Base-by-base conservation (phyloP, 177 flowering plant genomes). In the Vitis hybrid region DNA sequence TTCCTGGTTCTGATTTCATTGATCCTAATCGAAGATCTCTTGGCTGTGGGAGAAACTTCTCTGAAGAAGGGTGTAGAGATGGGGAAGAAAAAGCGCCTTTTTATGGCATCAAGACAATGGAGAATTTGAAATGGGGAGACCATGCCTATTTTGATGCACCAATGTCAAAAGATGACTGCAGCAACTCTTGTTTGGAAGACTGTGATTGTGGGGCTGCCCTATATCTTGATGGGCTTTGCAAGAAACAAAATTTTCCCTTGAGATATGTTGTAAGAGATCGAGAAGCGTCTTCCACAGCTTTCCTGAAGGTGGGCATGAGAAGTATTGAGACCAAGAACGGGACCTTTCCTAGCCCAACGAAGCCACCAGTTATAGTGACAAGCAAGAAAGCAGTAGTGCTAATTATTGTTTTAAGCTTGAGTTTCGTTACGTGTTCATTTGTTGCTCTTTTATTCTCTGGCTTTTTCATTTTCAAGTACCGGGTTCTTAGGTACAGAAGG, bases 131-230 rank as follows among this genome's bases (percentile, higher is more conserved):
- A 1, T 78, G 61, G 75, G 63, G 15, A 11, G 78, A 73, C 9
- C 1, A 0, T 26, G 60, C 80, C 5, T 81, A 81, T 48, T 52
- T n/a, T 15, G 6, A 7, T 17, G 26, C 52, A 13, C 8, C 26
- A 15, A n/a, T 58, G 23, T 3, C 12, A 5, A 34, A 61, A 65
- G 76, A 73, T 50, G 72, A 55, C 6, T 81, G 84, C 68, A 40
- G 34, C 34, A 57, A 52, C 8, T 65, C 78, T 18, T 81, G 84
- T 58, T 60, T 76, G 63, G 74, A 73, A 21, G 84, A 81, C 21
- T 76, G 78, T 23, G 13, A 62, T 9, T 78, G 84, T 21, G 78
- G 48, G 2, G 84, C 74, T 1, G 84, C 80, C 0, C 50, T 74
- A 13, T 73, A 56, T 65, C 0, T 30, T 3, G 8, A 51, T 11